Base-by-base conservation (phyloP, 495 filamentous ascomycete species). In the Aspergillus indologenus region DNA sequence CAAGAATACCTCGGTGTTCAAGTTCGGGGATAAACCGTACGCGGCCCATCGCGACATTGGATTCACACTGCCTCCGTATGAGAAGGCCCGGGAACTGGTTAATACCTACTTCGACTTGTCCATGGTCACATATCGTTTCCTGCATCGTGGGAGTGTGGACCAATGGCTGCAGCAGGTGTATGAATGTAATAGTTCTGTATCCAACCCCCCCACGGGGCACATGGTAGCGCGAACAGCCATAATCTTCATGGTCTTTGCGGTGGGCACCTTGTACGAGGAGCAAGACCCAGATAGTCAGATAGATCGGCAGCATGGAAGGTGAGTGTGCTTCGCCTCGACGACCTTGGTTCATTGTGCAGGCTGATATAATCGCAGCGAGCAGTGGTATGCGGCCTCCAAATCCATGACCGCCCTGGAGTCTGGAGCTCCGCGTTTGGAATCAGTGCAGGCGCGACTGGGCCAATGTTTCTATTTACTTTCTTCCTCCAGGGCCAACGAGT, bases 401-500 rank as follows among this genome's bases (percentile, higher is more conserved):
- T 68, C 73, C 40, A 66, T 80, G 61, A 66, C 69, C 7, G 74
- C 74, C 1, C 55, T 76, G 20, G 77, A 79, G 52, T 75, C 72
- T 2, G 77, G 77, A 0, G 71, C 73, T 19, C 77, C 77, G 6
- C 68, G 71, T 18, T 53, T 80, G 34, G 77, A 80, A 46, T 76
- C 77, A 0, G 74, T 78, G 22, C 77, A 80, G 59, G 72, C 70
- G 34, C 65, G 76, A 45, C 53, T 80, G 15, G 72, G 76, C 14
- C 76, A 77, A 60, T 78, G 76, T 45, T 65, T 80, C 22, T 80
- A 76, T 46, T 62, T 80, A 15, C 61, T 79, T 1, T 74, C 73
- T 21, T 76, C 77, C 3, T 80, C 77, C 2, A 67, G 77, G n/a
- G 75, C 76, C 50, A 80, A 80, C 48, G 76, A 80, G 54, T 77